These are phyloP conservation scores for Candida stauntonica DNA, from an alignment of 805 yeast species.

Conservation along the genomic window DNA sequence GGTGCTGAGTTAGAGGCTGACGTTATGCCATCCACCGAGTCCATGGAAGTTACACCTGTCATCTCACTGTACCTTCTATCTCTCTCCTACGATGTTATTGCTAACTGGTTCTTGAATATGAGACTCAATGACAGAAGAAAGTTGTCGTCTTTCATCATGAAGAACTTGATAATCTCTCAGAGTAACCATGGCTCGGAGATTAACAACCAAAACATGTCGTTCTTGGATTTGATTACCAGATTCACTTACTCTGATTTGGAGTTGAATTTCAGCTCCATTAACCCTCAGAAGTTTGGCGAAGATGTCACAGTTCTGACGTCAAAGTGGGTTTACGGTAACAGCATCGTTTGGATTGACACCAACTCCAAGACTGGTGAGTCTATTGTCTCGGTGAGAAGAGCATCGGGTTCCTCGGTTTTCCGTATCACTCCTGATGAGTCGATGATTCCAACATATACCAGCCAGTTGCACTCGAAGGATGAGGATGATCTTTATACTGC, in stretches of 20 bases:
- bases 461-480: constrained; percentile 20
- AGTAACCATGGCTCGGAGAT: constrained; percentile 29
- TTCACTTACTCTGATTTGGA: constrained; percentile 64
- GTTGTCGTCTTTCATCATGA: constrained; percentile 58
- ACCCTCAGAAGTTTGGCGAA: constrained; percentile 25
- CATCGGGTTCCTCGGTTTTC: constrained; percentile 58
- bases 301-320: constrained; percentile 26
- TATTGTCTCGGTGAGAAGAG: constrained; percentile 50
- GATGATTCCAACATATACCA: constrained; percentile 30
- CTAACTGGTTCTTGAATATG: constrained; percentile 69
- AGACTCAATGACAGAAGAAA: constrained; percentile 51
- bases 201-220: constrained; percentile 52
- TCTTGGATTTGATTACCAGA: constrained; percentile 62
- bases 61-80: constrained; percentile 57
- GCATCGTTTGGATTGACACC: constrained; percentile 55
- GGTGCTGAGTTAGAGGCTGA: constrained; percentile 50
- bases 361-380: constrained; percentile 48
- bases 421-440: constrained; percentile 39
- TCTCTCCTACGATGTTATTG: constrained; percentile 63
- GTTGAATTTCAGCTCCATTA: constrained; percentile 35
- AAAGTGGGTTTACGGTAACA: constrained; percentile 60
- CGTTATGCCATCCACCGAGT: constrained; percentile 48
- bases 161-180: constrained; percentile 45
- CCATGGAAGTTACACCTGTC: constrained; percentile 41
- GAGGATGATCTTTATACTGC: constrained; percentile 34